Base-by-base conservation (phyloP, 1,139 yeast species). In the Hansenula anomala region DNA sequence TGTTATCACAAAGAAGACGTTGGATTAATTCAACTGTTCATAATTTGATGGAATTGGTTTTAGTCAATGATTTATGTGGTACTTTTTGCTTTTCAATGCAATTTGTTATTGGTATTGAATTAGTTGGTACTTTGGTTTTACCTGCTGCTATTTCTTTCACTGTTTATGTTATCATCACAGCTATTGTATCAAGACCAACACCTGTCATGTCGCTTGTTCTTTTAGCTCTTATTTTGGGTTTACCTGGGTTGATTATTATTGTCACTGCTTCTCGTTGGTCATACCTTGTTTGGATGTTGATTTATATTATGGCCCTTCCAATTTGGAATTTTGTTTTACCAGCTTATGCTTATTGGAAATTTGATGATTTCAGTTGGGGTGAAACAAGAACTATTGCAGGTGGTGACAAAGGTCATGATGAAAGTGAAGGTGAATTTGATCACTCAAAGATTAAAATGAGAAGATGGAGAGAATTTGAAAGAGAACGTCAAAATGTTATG, bases 1-100 rank as follows among this genome's bases (percentile, higher is more conserved):
- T 92, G 52, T 68, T 92, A 40, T 90, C 97, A 2, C 98, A 92
- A 61, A 82, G 98, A 60, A 87, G 98, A 65, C 86, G 98, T 60
- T 92, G 98, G 98, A 92, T 92, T 55, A 92, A 92, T 63, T 89
- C 97, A 3, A 92, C 98, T 0, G 95, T 92, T 35, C 98, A 92
- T 63, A 92, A 92, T 57, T 75, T 92, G 59, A 77, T 92, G 82
- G 98, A 92, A 63, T 75, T 92, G 53, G 86, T 85, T 3, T 67
- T 89, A 50, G 95, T 90, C 28, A 80, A 82, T 42, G 97, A 92
- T 61, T 72, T 92, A 49, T 92, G 98, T 72, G 98, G 98, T 49
- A 92, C 96, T 0, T 92, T 92, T 61, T 90, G 97, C 54, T 86
- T 90, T 54, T 90, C 97, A 2, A 92, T 92, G 98, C 97, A 92